phyloP scores from a whole-genome alignment of 805 yeast species.

The Yamadazyma laniorum region DNA sequence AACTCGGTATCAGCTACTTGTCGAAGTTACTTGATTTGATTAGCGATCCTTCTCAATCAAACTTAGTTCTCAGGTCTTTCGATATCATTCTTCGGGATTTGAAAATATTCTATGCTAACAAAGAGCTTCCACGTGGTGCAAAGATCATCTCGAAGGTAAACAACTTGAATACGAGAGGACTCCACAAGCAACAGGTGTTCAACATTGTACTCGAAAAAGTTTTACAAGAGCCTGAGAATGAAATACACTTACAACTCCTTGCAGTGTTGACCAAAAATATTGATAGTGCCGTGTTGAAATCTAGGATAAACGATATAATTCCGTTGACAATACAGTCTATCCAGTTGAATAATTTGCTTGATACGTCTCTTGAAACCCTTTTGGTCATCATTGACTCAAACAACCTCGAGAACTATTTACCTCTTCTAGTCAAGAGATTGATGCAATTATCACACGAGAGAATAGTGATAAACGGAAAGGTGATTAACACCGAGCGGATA shows the following conservation, averaged over 20 bases:
- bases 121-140: conserved; percentile 30
- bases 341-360: conserved; percentile 48
- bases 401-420: conserved; percentile 52
- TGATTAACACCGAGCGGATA: conserved; percentile 46
- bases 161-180: conserved; percentile 58
- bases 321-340: conserved; percentile 73
- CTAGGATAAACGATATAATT: conserved; percentile 60
- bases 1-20: conserved; percentile 24
- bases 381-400: conserved; percentile 53
- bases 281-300: conserved; percentile 62
- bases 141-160: conserved; percentile 43
- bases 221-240: conserved; percentile 28
- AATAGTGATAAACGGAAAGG: conserved; percentile 13
- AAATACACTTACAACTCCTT: conserved; percentile 61
- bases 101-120: conserved; percentile 46
- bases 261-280: conserved; percentile 66
- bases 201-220: conserved; percentile 54
- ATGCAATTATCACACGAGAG: conserved; percentile 31
- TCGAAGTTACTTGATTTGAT: conserved; percentile 26
- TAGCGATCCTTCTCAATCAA: conserved; percentile 5
- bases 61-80: conserved; percentile 48
- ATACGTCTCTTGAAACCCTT: conserved; percentile 62
- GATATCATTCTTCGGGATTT: conserved; percentile 69
- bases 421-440: conserved; percentile 56
- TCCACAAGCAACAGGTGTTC: conserved; percentile 82